These are phyloP conservation scores for Eustoma russellianum DNA, from an alignment of 257 asterid species.

Conservation along the genomic window DNA sequence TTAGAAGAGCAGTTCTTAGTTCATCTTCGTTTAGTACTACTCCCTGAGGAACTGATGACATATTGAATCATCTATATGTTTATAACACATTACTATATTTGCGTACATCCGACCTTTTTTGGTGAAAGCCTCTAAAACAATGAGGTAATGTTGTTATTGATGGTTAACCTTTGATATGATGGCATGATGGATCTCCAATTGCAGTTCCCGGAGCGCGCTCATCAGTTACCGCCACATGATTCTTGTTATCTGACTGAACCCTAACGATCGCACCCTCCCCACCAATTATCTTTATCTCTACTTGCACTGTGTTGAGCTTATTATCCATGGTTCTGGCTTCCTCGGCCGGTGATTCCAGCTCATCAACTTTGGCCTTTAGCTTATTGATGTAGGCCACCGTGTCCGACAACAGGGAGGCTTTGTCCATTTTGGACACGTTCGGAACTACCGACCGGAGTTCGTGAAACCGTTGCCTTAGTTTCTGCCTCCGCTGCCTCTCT, in stretches of 20 bases:
- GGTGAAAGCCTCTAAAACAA: no score
- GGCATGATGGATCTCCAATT: conserved; percentile 62
- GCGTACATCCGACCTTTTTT: no score
- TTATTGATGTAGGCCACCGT: conserved; percentile 72
- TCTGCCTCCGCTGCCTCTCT: conserved; percentile 85
- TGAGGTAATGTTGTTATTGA: no score
- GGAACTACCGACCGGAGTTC: conserved; percentile 80
- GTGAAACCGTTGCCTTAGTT: conserved; percentile 72
- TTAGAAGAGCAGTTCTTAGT: conserved; percentile 38
- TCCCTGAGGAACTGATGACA: conserved; percentile 41
- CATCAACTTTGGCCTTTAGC: conserved; percentile 44
- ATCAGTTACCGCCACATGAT: conserved; percentile 55
- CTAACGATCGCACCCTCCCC: conserved; percentile 65
- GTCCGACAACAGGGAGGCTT: no score
- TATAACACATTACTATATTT: no score
- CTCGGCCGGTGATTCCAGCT: conserved; percentile 25
- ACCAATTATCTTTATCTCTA: conserved; percentile 65
- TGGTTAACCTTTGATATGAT: conserved; percentile 61
- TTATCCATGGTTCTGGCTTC: conserved; percentile 16
- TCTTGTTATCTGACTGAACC: conserved; percentile 44
- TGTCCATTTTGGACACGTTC: conserved; percentile 63
- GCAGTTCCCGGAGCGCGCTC: conserved; percentile 52
- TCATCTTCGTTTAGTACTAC: conserved; percentile 25
- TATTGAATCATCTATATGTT: conserved; percentile 83
- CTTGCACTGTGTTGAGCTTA: conserved; percentile 37